phyloP scores from a whole-genome alignment of 805 yeast genomes.

The Wickerhamiella cacticola region DNA sequence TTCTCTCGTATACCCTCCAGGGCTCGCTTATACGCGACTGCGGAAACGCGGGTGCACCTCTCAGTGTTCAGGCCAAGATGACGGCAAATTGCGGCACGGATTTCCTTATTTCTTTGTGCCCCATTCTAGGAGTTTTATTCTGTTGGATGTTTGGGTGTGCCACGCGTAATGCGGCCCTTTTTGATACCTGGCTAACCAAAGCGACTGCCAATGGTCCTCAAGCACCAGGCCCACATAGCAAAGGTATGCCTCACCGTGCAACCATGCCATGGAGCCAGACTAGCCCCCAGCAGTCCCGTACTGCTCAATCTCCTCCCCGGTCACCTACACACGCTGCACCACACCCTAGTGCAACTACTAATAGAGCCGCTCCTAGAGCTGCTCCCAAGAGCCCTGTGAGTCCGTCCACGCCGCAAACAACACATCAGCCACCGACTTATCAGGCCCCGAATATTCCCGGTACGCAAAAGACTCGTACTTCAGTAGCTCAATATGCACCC shows the following conservation, averaged over 20 bases:
- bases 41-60: conserved; percentile 46
- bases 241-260: background rate
- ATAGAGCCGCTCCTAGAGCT: background rate
- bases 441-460: background rate
- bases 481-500: background rate
- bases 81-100: conserved; percentile 68
- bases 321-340: background rate
- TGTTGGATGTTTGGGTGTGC: conserved; percentile 79
- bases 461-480: background rate
- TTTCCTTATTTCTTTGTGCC: conserved; percentile 62
- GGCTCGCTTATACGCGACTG: conserved; percentile 53
- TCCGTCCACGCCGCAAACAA: background rate
- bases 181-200: conserved; percentile 39
- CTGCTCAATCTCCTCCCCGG: background rate
- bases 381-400: background rate
- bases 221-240: conserved; percentile 4
- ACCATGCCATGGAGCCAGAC: background rate
- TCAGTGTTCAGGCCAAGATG: conserved; percentile 50
- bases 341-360: no score
- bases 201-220: conserved; percentile 12
- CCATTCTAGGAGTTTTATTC: conserved; percentile 64
- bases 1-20: conserved; percentile 68
- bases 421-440: background rate
- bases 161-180: conserved; percentile 75
- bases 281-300: background rate